Conservation (phyloP, 2,329 filamentous ascomycete species). For the Nothophaeocryptopus gaeumannii region DNA sequence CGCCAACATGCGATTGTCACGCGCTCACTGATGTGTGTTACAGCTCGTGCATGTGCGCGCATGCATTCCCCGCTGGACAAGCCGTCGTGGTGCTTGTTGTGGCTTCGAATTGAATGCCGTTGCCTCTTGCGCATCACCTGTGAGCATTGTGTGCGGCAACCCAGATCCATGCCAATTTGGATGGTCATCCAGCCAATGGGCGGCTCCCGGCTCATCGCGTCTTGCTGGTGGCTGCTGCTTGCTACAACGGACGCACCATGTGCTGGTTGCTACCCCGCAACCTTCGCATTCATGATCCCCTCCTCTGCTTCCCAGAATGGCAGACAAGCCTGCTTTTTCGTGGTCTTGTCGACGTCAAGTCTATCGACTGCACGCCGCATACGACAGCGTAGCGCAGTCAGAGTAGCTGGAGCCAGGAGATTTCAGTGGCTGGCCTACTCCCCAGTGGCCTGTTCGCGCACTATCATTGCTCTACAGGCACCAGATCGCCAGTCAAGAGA, state of each 20-base stretch:
- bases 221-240: background rate
- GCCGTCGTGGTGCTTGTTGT: conserved; percentile 6
- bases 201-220: conserved; percentile 7
- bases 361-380: conserved; percentile 20
- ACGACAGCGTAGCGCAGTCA: conserved; percentile 17
- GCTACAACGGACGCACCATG: background rate
- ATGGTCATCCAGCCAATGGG: conserved; percentile 11
- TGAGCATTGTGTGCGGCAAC: background rate
- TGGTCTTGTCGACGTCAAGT: conserved; percentile 21
- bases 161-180: conserved; percentile 6
- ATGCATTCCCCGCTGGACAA: conserved; percentile 18
- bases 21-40: conserved; percentile 8
- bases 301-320: conserved; percentile 12
- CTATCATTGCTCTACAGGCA: conserved; percentile 10
- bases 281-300: conserved; percentile 14
- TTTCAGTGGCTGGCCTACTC: conserved; percentile 3
- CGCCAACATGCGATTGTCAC: conserved; percentile 12
- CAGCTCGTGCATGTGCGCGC: conserved; percentile 15
- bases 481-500: conserved; percentile 7
- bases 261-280: conserved; percentile 7
- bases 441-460: conserved; percentile 12
- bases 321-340: conserved; percentile 19
- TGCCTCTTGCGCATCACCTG: conserved; percentile 1
- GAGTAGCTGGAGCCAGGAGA: conserved; percentile 6
- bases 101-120: conserved; percentile 7